These are phyloP conservation scores for Colletotrichum horii DNA, from an alignment of 2,329 filamentous ascomycete genomes.

Conservation along the genomic window DNA sequence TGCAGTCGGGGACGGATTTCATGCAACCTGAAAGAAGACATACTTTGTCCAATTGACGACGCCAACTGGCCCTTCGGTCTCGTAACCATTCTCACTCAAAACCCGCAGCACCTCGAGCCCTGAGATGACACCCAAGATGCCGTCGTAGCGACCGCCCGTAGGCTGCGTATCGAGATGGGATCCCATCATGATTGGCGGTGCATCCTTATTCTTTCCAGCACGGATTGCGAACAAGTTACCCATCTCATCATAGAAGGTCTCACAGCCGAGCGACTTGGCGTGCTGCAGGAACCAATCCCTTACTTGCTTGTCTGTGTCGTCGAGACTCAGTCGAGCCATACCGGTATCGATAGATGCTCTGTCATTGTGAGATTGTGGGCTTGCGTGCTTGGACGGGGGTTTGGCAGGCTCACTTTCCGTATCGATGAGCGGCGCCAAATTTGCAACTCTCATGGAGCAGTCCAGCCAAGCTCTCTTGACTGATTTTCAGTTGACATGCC, in stretches of 20 bases:
- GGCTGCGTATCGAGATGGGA: not conserved
- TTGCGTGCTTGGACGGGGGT: no score
- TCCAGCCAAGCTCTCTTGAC: not conserved
- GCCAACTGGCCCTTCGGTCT: not conserved
- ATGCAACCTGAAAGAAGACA: not conserved
- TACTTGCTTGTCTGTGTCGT: not conserved
- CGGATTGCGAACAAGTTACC: not conserved
- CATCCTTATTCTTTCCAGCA: not conserved
- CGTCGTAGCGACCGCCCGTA: not conserved
- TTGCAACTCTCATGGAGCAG: not conserved
- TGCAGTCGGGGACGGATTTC: not conserved
- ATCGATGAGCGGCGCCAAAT: not conserved
- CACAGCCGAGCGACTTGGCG: not conserved
- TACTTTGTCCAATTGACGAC: not conserved
- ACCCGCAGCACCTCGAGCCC: not conserved
- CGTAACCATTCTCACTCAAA: not conserved
- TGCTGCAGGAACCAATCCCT: not conserved
- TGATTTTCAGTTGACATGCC: not conserved
- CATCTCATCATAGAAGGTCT: not conserved
- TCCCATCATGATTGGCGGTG: not conserved
- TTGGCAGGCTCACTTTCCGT: not conserved
- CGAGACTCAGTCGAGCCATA: not conserved
- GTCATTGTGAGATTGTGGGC: not conserved
- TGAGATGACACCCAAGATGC: not conserved
- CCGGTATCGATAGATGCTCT: not conserved